These are phyloP conservation scores for Sutorius eximius DNA, from an alignment of 1,284 basidiomycete species.

Conservation along the genomic window DNA sequence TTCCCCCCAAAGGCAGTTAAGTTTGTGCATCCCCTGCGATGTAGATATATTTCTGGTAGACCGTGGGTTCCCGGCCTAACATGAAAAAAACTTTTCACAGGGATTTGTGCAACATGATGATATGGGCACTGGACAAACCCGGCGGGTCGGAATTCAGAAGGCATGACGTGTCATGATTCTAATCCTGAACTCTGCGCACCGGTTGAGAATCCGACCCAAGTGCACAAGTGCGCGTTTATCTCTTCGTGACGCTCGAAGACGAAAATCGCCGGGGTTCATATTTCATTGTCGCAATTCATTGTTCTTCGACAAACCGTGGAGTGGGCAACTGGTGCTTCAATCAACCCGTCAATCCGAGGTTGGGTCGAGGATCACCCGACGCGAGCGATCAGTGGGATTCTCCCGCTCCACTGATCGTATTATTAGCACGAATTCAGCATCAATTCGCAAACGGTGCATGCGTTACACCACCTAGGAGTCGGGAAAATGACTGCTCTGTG, in stretches of 20 bases:
- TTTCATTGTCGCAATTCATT: background rate
- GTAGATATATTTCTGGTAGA: background rate
- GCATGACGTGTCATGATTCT: background rate
- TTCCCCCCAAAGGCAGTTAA: background rate
- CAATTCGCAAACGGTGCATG: background rate
- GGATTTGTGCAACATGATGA: background rate
- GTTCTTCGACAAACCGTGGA: background rate
- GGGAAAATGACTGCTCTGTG: background rate
- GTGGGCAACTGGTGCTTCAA: too few relatives aligned
- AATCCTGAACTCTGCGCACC: background rate
- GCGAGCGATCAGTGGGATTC: background rate
- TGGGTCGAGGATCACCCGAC: constrained; percentile 1
- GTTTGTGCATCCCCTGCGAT: background rate
- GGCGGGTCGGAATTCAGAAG: background rate
- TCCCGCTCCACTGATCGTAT: background rate
- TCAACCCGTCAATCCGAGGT: background rate
- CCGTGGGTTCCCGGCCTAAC: background rate
- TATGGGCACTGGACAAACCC: background rate
- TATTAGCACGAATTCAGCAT: background rate
- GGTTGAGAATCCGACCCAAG: background rate
- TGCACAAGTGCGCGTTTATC: background rate
- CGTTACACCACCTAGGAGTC: background rate
- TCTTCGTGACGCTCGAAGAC: background rate
- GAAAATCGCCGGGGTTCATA: too few relatives aligned
- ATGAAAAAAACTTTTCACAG: background rate